Conservation (phyloP, 768 basidiomycete genomes). For the Suillus plorans region DNA sequence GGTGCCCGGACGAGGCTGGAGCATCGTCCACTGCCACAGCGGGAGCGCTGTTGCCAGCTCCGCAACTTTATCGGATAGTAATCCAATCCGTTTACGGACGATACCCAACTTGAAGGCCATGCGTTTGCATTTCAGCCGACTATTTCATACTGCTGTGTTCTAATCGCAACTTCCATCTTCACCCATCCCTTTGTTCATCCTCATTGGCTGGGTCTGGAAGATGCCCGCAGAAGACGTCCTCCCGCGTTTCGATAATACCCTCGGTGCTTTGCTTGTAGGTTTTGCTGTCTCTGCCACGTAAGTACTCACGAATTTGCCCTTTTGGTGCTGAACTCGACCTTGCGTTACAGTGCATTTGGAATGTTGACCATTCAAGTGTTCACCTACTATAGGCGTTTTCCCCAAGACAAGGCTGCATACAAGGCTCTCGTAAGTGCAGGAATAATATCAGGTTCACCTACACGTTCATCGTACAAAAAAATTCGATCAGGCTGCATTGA, state of each 20-base stretch:
- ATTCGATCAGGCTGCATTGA: conserved; percentile 26
- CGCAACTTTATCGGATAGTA: conserved; percentile 9
- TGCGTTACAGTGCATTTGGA: conserved; percentile 46
- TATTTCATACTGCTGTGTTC: not conserved
- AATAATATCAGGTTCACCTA: not conserved
- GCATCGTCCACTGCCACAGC: conserved; percentile 5
- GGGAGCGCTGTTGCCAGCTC: conserved; percentile 2
- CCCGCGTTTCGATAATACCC: conserved; percentile 42
- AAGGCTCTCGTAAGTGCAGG: conserved; percentile 49
- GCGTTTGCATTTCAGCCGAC: conserved; percentile 4
- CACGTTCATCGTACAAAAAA: not conserved
- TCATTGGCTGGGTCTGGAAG: not conserved
- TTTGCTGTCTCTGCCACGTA: conserved; percentile 48
- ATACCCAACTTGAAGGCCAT: conserved; percentile 11
- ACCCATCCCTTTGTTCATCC: not conserved
- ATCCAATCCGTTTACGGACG: conserved; percentile 9
- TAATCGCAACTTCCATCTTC: conserved; percentile 1
- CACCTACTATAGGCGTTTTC: conserved; percentile 55
- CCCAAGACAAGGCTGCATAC: conserved; percentile 49
- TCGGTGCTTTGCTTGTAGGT: conserved; percentile 62
- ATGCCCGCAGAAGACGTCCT: conserved; percentile 14
- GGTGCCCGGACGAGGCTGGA: not conserved
- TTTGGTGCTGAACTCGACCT: conserved; percentile 12
- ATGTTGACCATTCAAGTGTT: conserved; percentile 53
- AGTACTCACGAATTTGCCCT: conserved; percentile 12